Evolutionary conservation across 2,329 filamentous ascomycete species (phyloP).

Genomic region (Fusarium odoratissimum): DNA sequence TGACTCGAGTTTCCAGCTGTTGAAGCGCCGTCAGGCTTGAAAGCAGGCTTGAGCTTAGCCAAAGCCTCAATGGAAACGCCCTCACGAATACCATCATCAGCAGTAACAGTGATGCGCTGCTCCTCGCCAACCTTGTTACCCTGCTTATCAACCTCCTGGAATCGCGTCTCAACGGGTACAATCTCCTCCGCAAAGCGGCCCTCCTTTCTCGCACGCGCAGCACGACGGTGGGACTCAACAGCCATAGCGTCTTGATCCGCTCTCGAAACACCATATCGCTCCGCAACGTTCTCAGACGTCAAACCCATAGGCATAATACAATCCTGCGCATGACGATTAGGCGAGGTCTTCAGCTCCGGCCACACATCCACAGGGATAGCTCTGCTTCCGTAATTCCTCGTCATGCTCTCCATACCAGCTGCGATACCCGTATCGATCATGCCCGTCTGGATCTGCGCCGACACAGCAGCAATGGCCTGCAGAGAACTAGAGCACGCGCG

Average conservation of each 20-base stretch:
- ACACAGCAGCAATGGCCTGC: slow-evolving; percentile 79
- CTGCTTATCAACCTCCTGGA: slow-evolving; percentile 71
- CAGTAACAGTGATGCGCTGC: slow-evolving; percentile 73
- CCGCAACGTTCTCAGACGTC: slow-evolving; percentile 89
- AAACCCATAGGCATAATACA: slow-evolving; percentile 96
- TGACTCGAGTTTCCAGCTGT: slow-evolving; percentile 91
- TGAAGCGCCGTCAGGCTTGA: slow-evolving; percentile 77
- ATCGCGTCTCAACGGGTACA: slow-evolving; percentile 79
- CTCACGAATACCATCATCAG: slow-evolving; percentile 86
- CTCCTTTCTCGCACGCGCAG: slow-evolving; percentile 73
- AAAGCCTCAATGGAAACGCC: slow-evolving; percentile 76
- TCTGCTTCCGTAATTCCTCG: slow-evolving; percentile 83
- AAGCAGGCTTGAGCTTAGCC: slow-evolving; percentile 85
- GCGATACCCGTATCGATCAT: slow-evolving; percentile 80
- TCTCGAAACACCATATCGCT: slow-evolving; percentile 77
- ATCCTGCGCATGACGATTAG: slow-evolving; percentile 77
- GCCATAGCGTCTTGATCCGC: slow-evolving; percentile 88
- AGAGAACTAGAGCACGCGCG: slow-evolving; percentile 85
- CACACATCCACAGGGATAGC: slow-evolving; percentile 89
- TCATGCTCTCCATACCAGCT: slow-evolving; percentile 97
- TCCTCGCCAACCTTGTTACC: slow-evolving; percentile 66
- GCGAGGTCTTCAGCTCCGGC: slow-evolving; percentile 75
- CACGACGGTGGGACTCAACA: slow-evolving; percentile 77
- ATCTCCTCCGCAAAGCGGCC: slow-evolving; percentile 84
- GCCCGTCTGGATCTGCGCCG: slow-evolving; percentile 79